Conservation (phyloP, 345 rosid species). For the Citrus mangshanensis region DNA sequence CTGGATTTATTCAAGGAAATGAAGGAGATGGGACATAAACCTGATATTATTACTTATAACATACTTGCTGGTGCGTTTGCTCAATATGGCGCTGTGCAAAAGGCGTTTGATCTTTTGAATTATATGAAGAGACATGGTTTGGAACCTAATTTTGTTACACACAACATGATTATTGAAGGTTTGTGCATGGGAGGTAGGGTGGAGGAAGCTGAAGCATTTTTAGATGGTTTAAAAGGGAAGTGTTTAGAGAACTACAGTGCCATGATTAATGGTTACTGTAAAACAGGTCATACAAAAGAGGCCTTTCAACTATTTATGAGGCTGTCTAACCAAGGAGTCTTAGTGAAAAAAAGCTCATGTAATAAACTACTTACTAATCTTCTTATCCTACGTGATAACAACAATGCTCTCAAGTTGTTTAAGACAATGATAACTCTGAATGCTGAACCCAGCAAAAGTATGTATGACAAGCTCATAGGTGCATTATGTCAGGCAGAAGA, state of each 20-base stretch:
- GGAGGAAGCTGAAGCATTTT: conserved; percentile 53
- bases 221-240: conserved; percentile 34
- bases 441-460: conserved; percentile 38
- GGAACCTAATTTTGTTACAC: conserved; percentile 25
- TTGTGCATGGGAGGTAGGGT: conserved; percentile 34
- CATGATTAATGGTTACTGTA: conserved; percentile 67
- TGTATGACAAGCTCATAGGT: conserved; percentile 51
- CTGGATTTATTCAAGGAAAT: conserved; percentile 49
- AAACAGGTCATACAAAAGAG: conserved; percentile 34
- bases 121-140: too few species aligned
- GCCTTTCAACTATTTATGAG: conserved; percentile 45
- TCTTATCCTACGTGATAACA: conserved; percentile 38
- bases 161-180: conserved; percentile 64
- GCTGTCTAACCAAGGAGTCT: conserved; percentile 28
- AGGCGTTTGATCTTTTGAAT: too few species aligned
- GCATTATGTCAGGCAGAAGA: conserved; percentile 39
- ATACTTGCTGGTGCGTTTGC: too few species aligned
- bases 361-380: conserved; percentile 47
- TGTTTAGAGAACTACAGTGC: conserved; percentile 43
- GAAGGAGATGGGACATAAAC: conserved; percentile 41
- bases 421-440: conserved; percentile 41
- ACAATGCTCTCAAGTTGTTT: conserved; percentile 37
- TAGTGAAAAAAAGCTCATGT: conserved; percentile 41
- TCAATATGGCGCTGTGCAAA: too few species aligned
- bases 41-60: conserved; percentile 29